Conservation (phyloP, 2,329 filamentous ascomycete species). For the Fusarium falciforme region DNA sequence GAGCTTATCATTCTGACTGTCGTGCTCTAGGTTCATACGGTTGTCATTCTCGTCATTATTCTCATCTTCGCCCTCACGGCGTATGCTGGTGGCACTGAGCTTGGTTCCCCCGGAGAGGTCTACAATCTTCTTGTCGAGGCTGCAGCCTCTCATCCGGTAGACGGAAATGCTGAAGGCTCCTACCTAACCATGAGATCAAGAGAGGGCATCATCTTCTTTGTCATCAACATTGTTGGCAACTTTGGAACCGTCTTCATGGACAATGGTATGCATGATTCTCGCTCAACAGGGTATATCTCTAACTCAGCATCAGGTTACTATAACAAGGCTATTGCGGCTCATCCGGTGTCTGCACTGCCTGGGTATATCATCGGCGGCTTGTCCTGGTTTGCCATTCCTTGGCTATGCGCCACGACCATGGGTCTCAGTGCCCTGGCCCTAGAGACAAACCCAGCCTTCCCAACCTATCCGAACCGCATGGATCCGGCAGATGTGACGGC, state of each 20-base stretch:
- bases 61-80: slow-evolving; percentile 86
- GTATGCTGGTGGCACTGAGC: slow-evolving; percentile 77
- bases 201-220: slow-evolving; percentile 88
- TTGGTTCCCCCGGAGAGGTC: slow-evolving; percentile 81
- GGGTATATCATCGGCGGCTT: slow-evolving; percentile 90
- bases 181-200: slow-evolving; percentile 82
- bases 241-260: slow-evolving; percentile 88
- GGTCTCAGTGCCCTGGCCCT: slow-evolving; percentile 84
- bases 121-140: slow-evolving; percentile 82
- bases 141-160: slow-evolving; percentile 76
- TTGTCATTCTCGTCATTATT: slow-evolving; percentile 87
- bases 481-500: slow-evolving; percentile 75
- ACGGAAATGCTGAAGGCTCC: slow-evolving; percentile 82
- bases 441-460: slow-evolving; percentile 61
- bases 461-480: slow-evolving; percentile 59
- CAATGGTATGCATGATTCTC: slow-evolving; percentile 55
- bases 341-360: slow-evolving; percentile 85
- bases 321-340: slow-evolving; percentile 92
- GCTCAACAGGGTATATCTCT: background rate
- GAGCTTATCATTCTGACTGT: background rate
- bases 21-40: slow-evolving; percentile 67
- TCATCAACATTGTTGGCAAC: slow-evolving; percentile 88
- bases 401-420: slow-evolving; percentile 89
- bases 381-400: slow-evolving; percentile 93
- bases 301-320: slow-evolving; percentile 73